Base-by-base conservation (phyloP, 164 flowering plant genomes). In the Brasenia schreberi region DNA sequence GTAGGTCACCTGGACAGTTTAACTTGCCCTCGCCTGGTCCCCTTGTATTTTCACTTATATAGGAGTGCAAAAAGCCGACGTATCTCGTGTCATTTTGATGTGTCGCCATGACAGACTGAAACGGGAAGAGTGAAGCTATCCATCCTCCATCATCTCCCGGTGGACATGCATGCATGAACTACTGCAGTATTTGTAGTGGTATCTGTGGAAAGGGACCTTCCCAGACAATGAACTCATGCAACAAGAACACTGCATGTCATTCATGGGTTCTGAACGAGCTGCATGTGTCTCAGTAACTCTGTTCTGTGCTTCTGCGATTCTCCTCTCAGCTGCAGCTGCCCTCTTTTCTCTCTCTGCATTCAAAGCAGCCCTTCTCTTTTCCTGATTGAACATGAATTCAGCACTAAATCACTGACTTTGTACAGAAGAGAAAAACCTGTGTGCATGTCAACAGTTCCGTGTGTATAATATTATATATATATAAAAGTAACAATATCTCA, bases 301-400 rank as follows among this genome's bases (percentile, higher is more conserved):
- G 62, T 73, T 77, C 2, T 49, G 69, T 6, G 82, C 89, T 12
- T 45, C 53, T 18, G 91, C 96, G 7, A 89, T 77, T 75, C 96
- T 84, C 75, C 81, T 87, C 82, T 90, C 98, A 16, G 97, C 97
- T 44, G 98, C 98, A 27, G 91, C 91, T 19, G 98, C 98, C 74
- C 97, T 81, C 79, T 86, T 90, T 76, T 93, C 98, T 74, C 98
- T 82, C 67, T 93, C 98, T 4, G 69, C 83, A 18, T 77, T 94
- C 70, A 64, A 82, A 66, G 77, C 53, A 7, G 53, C 53, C 53
- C 53, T 45, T 45, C 27, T 23, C 27, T 45, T 45, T 45, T 45
- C 53, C 53, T 45, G 53, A 45, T 45, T 45, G 53, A 12, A 45
- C 53, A 45, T 12, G 14, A 45, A 45, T 45, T 7, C 53, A 45